Conservation (phyloP, 75 land plant species). For the Pseudotsuga menziesii region DNA sequence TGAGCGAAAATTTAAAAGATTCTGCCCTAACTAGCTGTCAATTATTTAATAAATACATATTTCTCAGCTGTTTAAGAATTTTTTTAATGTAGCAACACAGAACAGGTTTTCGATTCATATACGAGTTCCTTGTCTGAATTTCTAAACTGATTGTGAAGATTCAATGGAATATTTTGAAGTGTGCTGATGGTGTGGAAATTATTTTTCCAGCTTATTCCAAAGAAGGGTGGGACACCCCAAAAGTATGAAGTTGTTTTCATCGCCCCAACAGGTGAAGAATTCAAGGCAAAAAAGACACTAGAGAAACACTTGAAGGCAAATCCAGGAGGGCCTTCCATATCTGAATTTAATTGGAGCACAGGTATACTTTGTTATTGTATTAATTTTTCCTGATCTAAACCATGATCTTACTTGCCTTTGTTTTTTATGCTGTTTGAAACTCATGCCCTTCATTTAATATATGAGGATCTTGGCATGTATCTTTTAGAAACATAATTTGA, state of each 20-base stretch:
- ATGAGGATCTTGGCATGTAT: not conserved
- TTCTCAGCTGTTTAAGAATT: not conserved
- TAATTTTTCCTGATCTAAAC: not conserved
- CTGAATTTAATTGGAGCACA: constrained; percentile 43
- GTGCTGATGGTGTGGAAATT: not conserved
- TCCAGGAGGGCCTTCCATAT: constrained; percentile 19
- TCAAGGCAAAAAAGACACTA: constrained; percentile 24
- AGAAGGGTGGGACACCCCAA: constrained; percentile 30
- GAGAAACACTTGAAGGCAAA: constrained; percentile 28
- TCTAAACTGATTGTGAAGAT: not conserved
- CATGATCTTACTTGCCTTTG: not conserved
- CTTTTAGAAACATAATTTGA: not conserved
- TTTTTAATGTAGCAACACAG: not conserved
- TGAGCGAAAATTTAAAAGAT: not conserved
- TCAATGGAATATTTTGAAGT: not conserved
- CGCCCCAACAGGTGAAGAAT: constrained; percentile 38
- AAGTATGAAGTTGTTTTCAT: constrained; percentile 26
- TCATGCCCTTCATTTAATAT: not conserved
- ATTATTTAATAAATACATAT: too few species aligned
- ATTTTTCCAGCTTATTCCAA: constrained; percentile 17
- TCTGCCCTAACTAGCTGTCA: not conserved
- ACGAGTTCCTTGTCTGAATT: too few species aligned
- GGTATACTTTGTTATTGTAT: constrained; percentile 9
- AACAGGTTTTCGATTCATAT: not conserved
- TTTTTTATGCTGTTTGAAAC: not conserved